A percentile compares a stretch with the other conserved stretches of the same genome.
phyloP scores from a whole-genome alignment of 306 rosid genomes.

The Dryas alaskensis region DNA sequence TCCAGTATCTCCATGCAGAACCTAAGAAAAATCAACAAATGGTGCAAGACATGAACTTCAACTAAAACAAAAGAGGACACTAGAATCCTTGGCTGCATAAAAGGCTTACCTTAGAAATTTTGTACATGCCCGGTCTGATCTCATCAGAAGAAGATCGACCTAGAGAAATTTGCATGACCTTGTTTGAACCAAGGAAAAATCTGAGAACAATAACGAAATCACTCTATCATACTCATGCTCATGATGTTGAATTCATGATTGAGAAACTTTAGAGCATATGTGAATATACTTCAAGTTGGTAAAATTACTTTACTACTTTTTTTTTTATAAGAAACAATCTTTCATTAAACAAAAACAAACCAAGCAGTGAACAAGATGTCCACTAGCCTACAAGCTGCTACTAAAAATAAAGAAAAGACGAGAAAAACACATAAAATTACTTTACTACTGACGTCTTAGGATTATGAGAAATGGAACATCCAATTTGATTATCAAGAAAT shows the following conservation, averaged over 20 bases:
- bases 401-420: too few relatives aligned
- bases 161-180: slow-evolving; percentile 84
- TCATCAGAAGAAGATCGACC: slow-evolving; percentile 84
- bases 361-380: too few relatives aligned
- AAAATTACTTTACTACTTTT: background rate
- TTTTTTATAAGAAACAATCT: too few relatives aligned
- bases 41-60: background rate
- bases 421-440: too few relatives aligned
- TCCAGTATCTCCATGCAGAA: slow-evolving; percentile 84
- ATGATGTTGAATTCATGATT: background rate
- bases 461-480: background rate
- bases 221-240: background rate
- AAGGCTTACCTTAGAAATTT: slow-evolving; percentile 72
- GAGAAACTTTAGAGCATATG: background rate
- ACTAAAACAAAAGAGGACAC: background rate
- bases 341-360: too few relatives aligned
- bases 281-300: background rate
- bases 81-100: background rate
- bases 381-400: too few relatives aligned
- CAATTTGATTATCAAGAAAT: too few relatives aligned
- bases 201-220: slow-evolving; percentile 25
- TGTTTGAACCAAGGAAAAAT: slow-evolving; percentile 92
- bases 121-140: slow-evolving; percentile 47
- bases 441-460: background rate
- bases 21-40: slow-evolving; percentile 34